Conservation (phyloP, 1,284 basidiomycete genomes). For the Earliella scabrosa region DNA sequence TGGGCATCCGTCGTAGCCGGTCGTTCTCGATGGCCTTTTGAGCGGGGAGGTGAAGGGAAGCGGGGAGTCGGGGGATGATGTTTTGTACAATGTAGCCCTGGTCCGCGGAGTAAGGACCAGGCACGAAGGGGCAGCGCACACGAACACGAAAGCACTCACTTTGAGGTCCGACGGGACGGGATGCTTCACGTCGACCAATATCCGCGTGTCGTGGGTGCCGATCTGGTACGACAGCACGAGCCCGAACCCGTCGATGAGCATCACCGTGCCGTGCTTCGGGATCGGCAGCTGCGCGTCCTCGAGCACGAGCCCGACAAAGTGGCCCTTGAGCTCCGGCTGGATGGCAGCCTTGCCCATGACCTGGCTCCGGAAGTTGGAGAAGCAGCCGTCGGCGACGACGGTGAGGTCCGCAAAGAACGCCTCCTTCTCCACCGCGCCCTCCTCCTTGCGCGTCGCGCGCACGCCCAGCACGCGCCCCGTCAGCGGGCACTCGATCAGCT, state of each 20-base stretch:
- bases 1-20: conserved; percentile 92
- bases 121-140: not conserved
- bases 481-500: conserved; percentile 66
- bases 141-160: conserved; percentile 48
- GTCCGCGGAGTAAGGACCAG: not conserved
- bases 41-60: conserved; percentile 66
- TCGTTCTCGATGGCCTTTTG: conserved; percentile 67
- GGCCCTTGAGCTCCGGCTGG: conserved; percentile 15
- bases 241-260: conserved; percentile 72
- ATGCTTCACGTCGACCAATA: conserved; percentile 90
- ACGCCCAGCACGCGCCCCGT: conserved; percentile 68
- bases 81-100: conserved; percentile 73
- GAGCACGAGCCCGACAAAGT: conserved; percentile 23
- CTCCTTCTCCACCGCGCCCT: conserved; percentile 49
- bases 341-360: conserved; percentile 49
- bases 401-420: conserved; percentile 78
- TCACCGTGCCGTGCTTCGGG: conserved; percentile 88
- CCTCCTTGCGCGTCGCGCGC: conserved; percentile 49
- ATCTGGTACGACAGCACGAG: conserved; percentile 94
- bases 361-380: conserved; percentile 78
- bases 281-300: conserved; percentile 68
- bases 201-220: conserved; percentile 79
- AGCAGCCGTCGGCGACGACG: conserved; percentile 93
- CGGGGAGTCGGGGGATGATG: conserved; percentile 82
- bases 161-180: conserved; percentile 87